These are phyloP conservation scores for Asterochloris erici DNA, from an alignment of 139 green algal species.

Conservation along the genomic window DNA sequence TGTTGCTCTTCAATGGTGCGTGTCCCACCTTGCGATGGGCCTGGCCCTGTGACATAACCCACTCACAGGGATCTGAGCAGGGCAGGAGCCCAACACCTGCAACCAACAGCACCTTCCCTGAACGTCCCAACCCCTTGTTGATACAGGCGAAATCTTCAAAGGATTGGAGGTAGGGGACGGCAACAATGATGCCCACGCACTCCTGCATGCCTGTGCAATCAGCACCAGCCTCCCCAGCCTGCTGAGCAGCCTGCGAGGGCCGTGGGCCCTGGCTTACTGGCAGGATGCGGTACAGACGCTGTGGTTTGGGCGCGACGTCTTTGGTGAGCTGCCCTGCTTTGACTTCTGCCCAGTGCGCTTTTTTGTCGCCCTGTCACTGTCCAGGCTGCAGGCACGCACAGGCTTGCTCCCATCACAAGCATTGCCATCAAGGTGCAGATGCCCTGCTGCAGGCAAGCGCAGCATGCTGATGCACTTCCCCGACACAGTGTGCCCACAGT, in stretches of 20 bases:
- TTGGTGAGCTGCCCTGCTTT: slow-evolving; percentile 40
- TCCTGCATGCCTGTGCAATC: slow-evolving; percentile 40
- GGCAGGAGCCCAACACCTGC: not conserved
- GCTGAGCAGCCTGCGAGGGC: slow-evolving; percentile 57
- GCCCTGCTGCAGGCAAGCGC: not conserved
- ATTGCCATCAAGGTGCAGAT: not conserved
- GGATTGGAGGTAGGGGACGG: slow-evolving; percentile 40
- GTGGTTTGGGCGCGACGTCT: slow-evolving; percentile 71
- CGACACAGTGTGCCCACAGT: not conserved
- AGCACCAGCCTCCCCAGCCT: slow-evolving; percentile 12
- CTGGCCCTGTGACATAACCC: not conserved
- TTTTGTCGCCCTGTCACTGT: not conserved
- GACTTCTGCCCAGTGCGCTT: not conserved
- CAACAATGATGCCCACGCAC: slow-evolving; percentile 44
- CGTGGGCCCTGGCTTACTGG: slow-evolving; percentile 83
- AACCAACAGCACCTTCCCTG: not conserved
- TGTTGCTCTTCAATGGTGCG: slow-evolving; percentile 73
- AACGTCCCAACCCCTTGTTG: not conserved
- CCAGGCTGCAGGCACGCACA: not conserved
- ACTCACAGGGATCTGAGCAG: not conserved
- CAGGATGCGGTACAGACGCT: slow-evolving; percentile 41
- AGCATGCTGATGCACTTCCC: not conserved
- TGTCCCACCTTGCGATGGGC: not conserved
- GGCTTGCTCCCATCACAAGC: not conserved
- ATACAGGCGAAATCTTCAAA: slow-evolving; percentile 58